phyloP scores from a whole-genome alignment of 805 yeast genomes.

The Metschnikowia dekortorum region DNA sequence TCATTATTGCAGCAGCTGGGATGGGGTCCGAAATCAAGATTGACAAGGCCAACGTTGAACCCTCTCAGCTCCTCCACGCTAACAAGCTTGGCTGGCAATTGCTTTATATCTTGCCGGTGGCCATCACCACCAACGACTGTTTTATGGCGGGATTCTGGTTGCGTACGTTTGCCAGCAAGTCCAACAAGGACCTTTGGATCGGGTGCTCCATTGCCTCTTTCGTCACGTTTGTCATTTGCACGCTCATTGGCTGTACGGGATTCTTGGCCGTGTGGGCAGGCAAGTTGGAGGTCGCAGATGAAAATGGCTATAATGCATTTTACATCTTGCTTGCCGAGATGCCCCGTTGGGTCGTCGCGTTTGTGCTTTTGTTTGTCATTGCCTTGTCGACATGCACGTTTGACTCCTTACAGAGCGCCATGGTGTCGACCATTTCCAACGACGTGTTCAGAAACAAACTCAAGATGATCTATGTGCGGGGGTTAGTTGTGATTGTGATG shows the following conservation, averaged over 20 bases:
- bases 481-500: conserved; percentile 68
- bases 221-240: conserved; percentile 56
- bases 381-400: conserved; percentile 82
- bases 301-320: conserved; percentile 63
- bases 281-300: conserved; percentile 48
- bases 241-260: conserved; percentile 79
- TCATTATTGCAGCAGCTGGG: conserved; percentile 71
- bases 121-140: conserved; percentile 85
- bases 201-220: conserved; percentile 75
- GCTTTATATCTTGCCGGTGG: conserved; percentile 75
- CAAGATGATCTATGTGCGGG: conserved; percentile 61
- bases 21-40: conserved; percentile 71
- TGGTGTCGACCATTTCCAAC: conserved; percentile 84
- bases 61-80: conserved; percentile 59
- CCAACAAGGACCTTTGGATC: conserved; percentile 68
- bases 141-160: conserved; percentile 93
- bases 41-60: conserved; percentile 58
- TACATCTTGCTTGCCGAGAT: conserved; percentile 64
- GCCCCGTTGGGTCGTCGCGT: conserved; percentile 85
- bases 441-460: conserved; percentile 84
- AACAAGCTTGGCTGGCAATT: conserved; percentile 86
- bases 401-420: conserved; percentile 84
- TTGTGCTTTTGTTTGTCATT: conserved; percentile 70
- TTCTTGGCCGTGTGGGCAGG: conserved; percentile 91
- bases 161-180: conserved; percentile 83